Evolutionary conservation across 768 basidiomycete species (phyloP).

Genomic region (Amanita rubescens): DNA sequence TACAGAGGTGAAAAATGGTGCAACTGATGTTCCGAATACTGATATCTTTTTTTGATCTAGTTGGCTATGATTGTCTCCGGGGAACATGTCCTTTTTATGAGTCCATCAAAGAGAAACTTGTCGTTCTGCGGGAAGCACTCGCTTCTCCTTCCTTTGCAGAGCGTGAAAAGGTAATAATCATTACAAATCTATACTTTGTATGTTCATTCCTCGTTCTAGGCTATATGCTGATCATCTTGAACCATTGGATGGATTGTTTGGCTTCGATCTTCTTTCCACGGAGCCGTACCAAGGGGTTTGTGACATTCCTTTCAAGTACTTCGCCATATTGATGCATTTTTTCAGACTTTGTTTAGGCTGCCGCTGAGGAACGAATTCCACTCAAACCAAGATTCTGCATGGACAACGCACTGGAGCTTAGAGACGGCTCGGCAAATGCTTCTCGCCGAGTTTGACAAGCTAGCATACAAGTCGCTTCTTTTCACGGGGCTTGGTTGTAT

Average conservation of each 20-base stretch:
- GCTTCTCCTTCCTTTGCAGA: slow-evolving; percentile 22
- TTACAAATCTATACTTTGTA: background rate
- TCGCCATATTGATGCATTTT: background rate
- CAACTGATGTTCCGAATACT: background rate
- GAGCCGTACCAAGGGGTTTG: slow-evolving; percentile 34
- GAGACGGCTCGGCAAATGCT: slow-evolving; percentile 19
- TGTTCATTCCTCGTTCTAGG: slow-evolving; percentile 18
- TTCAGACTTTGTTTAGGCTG: slow-evolving; percentile 39
- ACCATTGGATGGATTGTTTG: slow-evolving; percentile 31
- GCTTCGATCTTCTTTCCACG: slow-evolving; percentile 23
- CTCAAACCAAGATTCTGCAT: slow-evolving; percentile 15
- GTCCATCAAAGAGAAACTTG: slow-evolving; percentile 37
- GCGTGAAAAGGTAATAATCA: slow-evolving; percentile 25
- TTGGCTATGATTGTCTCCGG: slow-evolving; percentile 28
- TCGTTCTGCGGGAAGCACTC: slow-evolving; percentile 27
- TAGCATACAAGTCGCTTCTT: slow-evolving; percentile 31
- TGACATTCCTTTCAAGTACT: background rate
- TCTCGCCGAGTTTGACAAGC: slow-evolving; percentile 21
- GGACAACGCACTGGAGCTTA: slow-evolving; percentile 16
- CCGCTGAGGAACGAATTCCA: slow-evolving; percentile 30
- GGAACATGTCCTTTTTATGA: slow-evolving; percentile 29
- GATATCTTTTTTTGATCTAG: slow-evolving; percentile 14
- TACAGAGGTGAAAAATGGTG: slow-evolving; percentile 32
- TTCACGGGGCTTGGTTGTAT: slow-evolving; percentile 33
- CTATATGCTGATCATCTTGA: slow-evolving; percentile 34